These are phyloP conservation scores for Datura wrightii DNA, from an alignment of 257 asterid genomes.

Conservation along the genomic window DNA sequence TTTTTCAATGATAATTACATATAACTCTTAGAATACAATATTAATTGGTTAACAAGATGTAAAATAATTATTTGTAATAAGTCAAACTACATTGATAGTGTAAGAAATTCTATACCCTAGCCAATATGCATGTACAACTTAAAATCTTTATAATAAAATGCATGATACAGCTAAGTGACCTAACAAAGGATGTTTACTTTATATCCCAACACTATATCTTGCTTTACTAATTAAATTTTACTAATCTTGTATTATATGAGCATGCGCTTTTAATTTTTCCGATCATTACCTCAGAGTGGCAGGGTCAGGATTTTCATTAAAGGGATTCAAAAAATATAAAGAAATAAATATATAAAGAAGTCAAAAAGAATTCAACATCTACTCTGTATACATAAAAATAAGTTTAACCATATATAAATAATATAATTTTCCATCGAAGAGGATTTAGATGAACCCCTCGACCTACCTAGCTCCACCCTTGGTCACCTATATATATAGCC, in stretches of 20 bases:
- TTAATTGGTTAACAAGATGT: background rate
- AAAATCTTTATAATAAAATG: background rate
- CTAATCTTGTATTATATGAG: background rate
- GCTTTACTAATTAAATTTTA: background rate
- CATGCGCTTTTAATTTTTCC: background rate
- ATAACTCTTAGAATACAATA: background rate
- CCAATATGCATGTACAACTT: background rate
- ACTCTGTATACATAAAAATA: no score
- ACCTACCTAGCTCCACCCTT: no score
- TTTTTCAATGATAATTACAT: background rate
- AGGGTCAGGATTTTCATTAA: no score
- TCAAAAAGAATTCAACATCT: no score
- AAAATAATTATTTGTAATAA: background rate
- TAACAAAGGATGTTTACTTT: slow-evolving; percentile 25
- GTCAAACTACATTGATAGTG: background rate
- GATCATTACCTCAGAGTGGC: no score
- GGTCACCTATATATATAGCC: background rate
- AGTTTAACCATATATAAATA: no score
- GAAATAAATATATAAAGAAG: no score
- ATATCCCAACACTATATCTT: background rate
- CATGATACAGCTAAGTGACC: slow-evolving; percentile 18
- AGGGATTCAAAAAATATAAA: no score
- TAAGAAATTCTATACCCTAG: background rate
- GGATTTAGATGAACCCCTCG: no score
- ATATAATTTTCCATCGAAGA: no score